Base-by-base conservation (phyloP, 495 filamentous ascomycete genomes). In the Annulohypoxylon moriforme region DNA sequence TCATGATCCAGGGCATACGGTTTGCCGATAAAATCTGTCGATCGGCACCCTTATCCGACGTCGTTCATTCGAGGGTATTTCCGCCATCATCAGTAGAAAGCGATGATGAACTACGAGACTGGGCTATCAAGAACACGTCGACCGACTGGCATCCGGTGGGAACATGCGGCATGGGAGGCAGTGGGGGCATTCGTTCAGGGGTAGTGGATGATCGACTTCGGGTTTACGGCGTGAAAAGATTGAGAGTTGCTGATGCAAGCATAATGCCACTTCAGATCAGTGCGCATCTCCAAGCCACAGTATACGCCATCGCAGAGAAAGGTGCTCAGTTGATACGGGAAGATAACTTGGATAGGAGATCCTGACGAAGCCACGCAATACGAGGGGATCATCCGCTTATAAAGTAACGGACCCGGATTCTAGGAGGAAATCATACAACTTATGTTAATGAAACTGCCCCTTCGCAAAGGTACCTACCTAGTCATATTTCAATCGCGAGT, bases 231-330 rank as follows among this genome's bases (percentile, higher is more conserved):
- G 53, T 57, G 6, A 13, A 20, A 38, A 20, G 53, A 29, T 18
- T 57, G 16, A 57, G 53, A 13, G 53, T 57, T 20, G 16, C 38
- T 31, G 53, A 57, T 36, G 53, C 53, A 38, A 57, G 53, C 31
- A 38, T 57, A 20, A 57, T 57, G 53, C 53, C 53, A 24, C 53
- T 57, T 22, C 53, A 57, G 11, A 57, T 57, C 3, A 57, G 53
- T 24, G 53, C 29, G 16, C 53, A 57, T 57, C 53, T 57, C 38
- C 53, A 57, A 57, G 53, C 53, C 16, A 57, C 53, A 38, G 53
- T 57, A 6, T 57, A 57, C 5, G 33, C 53, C 18, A 57, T 57
- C 22, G 53, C 53, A 16, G 53, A 57, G 16, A 57, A 57, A 24
- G 53, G 29, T 1, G 53, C 53, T 10, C n/a, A 57, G 1, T 4